These are phyloP conservation scores for Strobilomyces echinocephalus DNA, from an alignment of 768 basidiomycete species.

Conservation along the genomic window DNA sequence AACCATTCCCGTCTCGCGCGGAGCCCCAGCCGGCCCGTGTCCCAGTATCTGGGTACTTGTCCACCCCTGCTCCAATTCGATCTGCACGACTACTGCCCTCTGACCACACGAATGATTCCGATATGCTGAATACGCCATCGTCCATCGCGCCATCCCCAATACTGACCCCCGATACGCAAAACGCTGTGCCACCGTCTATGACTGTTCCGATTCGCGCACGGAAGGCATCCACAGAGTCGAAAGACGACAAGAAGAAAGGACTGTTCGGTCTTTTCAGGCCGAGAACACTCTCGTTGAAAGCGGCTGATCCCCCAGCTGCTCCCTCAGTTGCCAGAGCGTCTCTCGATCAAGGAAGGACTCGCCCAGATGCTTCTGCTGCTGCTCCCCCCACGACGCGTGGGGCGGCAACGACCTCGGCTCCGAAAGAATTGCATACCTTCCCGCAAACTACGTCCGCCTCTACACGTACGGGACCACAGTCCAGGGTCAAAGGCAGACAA, in stretches of 20 bases:
- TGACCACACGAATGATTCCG: slow-evolving; percentile 42
- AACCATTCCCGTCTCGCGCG: slow-evolving; percentile 29
- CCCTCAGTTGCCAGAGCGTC: slow-evolving; percentile 18
- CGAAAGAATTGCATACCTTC: slow-evolving; percentile 15
- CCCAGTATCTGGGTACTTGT: slow-evolving; percentile 28
- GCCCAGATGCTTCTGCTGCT: slow-evolving; percentile 5
- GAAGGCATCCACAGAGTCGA: slow-evolving; percentile 28
- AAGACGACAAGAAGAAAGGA: slow-evolving; percentile 33
- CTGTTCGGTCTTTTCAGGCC: slow-evolving; percentile 29
- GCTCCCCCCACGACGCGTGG: slow-evolving; percentile 5
- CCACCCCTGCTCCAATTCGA: slow-evolving; percentile 29
- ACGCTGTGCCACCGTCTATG: slow-evolving; percentile 1
- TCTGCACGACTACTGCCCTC: slow-evolving; percentile 19
- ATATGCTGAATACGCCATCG: slow-evolving; percentile 58
- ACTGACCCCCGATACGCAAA: slow-evolving; percentile 32
- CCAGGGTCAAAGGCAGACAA: slow-evolving; percentile 14
- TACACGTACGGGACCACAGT: slow-evolving; percentile 10
- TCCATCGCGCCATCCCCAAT: slow-evolving; percentile 52
- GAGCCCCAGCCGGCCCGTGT: slow-evolving; percentile 23
- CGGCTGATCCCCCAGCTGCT: slow-evolving; percentile 20
- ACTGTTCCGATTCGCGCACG: slow-evolving; percentile 21
- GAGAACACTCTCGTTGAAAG: slow-evolving; percentile 31
- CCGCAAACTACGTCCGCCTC: slow-evolving; percentile 3
- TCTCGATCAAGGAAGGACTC: slow-evolving; percentile 18
- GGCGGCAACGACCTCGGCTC: slow-evolving; percentile 5